A percentile compares a stretch with the other conserved stretches of the same genome.
Evolutionary conservation across 2,329 filamentous ascomycete species (phyloP).

Genomic region (Chrysosporium keratinophilum): DNA sequence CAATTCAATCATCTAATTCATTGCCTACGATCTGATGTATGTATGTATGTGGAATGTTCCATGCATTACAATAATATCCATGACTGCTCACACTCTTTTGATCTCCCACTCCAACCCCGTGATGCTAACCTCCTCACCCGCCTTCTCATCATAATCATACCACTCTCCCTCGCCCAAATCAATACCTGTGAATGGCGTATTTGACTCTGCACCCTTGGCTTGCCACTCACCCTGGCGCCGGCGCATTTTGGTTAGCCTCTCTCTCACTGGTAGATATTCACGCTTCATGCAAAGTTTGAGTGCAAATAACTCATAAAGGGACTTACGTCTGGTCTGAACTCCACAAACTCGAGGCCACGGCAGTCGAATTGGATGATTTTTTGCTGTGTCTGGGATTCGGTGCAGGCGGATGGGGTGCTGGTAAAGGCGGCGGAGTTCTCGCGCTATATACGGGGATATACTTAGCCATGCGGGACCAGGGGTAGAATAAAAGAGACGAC

Average conservation of each 20-base stretch:
- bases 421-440: slow-evolving; percentile 66
- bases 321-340: slow-evolving; percentile 78
- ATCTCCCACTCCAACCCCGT: slow-evolving; percentile 84
- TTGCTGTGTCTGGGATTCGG: slow-evolving; percentile 47
- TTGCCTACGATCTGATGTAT: too few relatives aligned
- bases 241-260: not conserved
- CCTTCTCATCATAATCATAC: slow-evolving; percentile 97
- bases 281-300: too few relatives aligned
- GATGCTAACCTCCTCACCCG: slow-evolving; percentile 81
- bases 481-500: not conserved
- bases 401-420: slow-evolving; percentile 60
- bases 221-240: slow-evolving; percentile 69
- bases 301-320: too few relatives aligned
- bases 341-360: slow-evolving; percentile 79
- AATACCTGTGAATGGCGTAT: slow-evolving; percentile 69
- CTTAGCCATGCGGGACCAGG: not conserved
- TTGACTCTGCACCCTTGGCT: slow-evolving; percentile 68
- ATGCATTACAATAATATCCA: not conserved
- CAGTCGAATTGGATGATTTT: slow-evolving; percentile 89
- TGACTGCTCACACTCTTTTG: slow-evolving; percentile 48
- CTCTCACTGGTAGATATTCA: too few relatives aligned
- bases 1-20: too few relatives aligned
- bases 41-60: too few relatives aligned
- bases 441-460: slow-evolving; percentile 23
- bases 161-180: slow-evolving; percentile 86